Evolutionary conservation across 805 yeast species (phyloP), one percentile per base, ranked within the genome.

Genomic region (Myxozyma geophila): DNA sequence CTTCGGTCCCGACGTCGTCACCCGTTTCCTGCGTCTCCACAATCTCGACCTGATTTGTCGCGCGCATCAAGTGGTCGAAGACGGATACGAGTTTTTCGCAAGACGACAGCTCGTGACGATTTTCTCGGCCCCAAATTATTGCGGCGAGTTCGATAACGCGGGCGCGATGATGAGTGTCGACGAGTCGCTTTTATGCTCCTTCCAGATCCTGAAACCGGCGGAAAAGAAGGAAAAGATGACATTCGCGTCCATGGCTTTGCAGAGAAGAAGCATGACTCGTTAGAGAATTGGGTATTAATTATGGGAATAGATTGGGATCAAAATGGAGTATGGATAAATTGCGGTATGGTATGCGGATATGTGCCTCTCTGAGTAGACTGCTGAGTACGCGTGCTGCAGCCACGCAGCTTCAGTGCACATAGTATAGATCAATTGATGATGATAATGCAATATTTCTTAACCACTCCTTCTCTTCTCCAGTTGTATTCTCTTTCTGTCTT

Each of bases 91-190:
- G 81, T 93, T 93, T 76, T 93, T 95, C 78, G 86, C 96, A 70
- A 93, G 93, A 77, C 88, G 98, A 74, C 98, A 93, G 78, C 83
- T 93, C 74, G 98, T 93, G 54, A 93, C 99, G 41, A 82, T 93
- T 70, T 93, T 93, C 77, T 87, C 95, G 60, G 99, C 99, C 62
- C 99, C 99, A 72, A 95, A 95, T 79, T 70, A 70, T 59, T 95
- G 98, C 84, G 99, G 99, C 73, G 98, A 95, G 78, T 93, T 93
- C 76, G 99, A 93, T 78, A 93, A 93, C 75, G 98, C 98, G 1
- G 99, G 98, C 74, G 99, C 99, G 47, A 95, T 95, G 98, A 93
- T 93, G 99, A 87, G 96, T 74, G 98, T 93, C 63, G 98, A 95
- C 78, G 98, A 95, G 79, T 87, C 92, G 77, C 84, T 93, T 74